phyloP scores from a whole-genome alignment of 495 filamentous ascomycete genomes.

The Annulohypoxylon moriforme region DNA sequence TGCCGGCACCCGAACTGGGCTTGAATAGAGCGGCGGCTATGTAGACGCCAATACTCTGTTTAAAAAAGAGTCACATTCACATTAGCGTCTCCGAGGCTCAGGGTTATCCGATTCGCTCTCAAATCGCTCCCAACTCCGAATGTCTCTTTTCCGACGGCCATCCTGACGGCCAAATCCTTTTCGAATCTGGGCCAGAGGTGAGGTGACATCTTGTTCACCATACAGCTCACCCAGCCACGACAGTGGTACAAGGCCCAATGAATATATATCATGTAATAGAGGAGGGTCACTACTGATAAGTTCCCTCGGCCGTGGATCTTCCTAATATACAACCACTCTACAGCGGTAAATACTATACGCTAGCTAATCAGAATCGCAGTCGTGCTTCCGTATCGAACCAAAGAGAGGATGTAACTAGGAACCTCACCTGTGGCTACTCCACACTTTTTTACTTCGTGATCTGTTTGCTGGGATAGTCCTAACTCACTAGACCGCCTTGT shows the following conservation, averaged over 20 bases:
- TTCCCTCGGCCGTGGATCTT: slow-evolving; percentile 9
- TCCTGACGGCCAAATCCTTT: slow-evolving; percentile 25
- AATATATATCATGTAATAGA: slow-evolving; percentile 41
- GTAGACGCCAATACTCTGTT: slow-evolving; percentile 15
- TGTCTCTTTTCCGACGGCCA: slow-evolving; percentile 21
- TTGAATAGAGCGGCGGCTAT: slow-evolving; percentile 19
- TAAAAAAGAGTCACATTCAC: slow-evolving; percentile 19
- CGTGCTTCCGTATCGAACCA: slow-evolving; percentile 24
- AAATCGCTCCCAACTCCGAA: slow-evolving; percentile 13
- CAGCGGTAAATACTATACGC: slow-evolving; percentile 33
- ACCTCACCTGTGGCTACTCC: slow-evolving; percentile 31
- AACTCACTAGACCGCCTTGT: slow-evolving; percentile 41
- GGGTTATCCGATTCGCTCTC: slow-evolving; percentile 35
- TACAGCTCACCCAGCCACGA: slow-evolving; percentile 14
- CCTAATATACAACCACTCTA: slow-evolving; percentile 37
- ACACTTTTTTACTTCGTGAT: slow-evolving; percentile 34
- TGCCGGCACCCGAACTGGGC: slow-evolving; percentile 15
- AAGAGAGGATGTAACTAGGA: slow-evolving; percentile 27
- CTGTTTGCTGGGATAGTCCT: slow-evolving; percentile 42
- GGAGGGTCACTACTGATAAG: slow-evolving; percentile 29
- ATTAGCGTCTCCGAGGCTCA: slow-evolving; percentile 25
- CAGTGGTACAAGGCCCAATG: slow-evolving; percentile 13
- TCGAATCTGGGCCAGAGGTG: slow-evolving; percentile 7
- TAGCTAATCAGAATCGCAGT: slow-evolving; percentile 41
- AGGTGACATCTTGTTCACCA: slow-evolving; percentile 35